These are phyloP conservation scores for Diaporthe sp. DNA, from an alignment of 2,329 filamentous ascomycete genomes.

Conservation along the genomic window DNA sequence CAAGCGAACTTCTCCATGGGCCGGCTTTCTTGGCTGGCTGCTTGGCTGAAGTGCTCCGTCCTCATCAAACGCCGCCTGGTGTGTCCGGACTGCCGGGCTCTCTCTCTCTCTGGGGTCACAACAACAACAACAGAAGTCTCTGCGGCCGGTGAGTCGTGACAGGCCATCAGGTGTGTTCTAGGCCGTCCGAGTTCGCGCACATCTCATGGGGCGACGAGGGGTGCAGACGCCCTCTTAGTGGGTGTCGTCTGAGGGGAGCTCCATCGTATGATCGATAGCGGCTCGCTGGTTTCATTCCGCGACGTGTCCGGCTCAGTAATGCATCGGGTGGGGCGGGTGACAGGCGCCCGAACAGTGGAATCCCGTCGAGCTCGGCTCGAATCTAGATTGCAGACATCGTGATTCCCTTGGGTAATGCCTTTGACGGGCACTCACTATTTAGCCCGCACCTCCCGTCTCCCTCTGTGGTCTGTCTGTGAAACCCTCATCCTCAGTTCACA, in stretches of 20 bases:
- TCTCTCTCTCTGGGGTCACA: not conserved
- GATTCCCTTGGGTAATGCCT: conserved; percentile 21
- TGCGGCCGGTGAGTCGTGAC: conserved; percentile 5
- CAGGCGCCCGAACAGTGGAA: conserved; percentile 31
- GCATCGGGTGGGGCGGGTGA: conserved; percentile 23
- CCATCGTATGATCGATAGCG: conserved; percentile 31
- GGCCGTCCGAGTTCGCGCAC: conserved; percentile 22
- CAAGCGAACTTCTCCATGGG: not conserved
- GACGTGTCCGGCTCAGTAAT: conserved; percentile 31
- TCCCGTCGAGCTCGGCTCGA: conserved; percentile 26
- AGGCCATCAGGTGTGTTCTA: not conserved
- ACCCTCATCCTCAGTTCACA: not conserved
- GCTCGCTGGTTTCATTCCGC: conserved; percentile 33
- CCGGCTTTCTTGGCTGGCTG: not conserved
- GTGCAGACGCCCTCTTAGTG: conserved; percentile 25
- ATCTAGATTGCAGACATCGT: conserved; percentile 33
- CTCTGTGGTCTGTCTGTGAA: not conserved
- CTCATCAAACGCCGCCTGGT: not conserved
- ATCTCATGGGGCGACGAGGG: conserved; percentile 1
- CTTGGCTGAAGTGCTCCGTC: not conserved
- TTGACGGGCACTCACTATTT: conserved; percentile 21
- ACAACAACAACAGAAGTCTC: not conserved
- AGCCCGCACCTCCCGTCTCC: conserved; percentile 18
- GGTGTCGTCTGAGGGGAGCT: conserved; percentile 25
- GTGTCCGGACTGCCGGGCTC: not conserved